A percentile compares a stretch with the other conserved stretches of the same genome.
phyloP scores from a whole-genome alignment of 176 grass and related monocot genomes.

The Triticum aestivum region DNA sequence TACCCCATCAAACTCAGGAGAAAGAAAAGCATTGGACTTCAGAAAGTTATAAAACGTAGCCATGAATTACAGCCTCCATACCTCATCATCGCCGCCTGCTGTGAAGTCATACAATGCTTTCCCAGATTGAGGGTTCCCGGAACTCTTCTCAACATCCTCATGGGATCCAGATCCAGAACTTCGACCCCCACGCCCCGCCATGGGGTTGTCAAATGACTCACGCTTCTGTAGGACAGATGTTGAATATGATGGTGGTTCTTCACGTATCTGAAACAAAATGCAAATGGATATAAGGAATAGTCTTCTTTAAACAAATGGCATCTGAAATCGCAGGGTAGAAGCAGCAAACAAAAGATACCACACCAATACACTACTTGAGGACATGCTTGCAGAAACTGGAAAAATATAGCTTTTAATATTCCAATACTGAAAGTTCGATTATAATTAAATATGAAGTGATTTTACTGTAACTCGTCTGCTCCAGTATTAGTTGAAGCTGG shows the following conservation, averaged over 20 bases:
- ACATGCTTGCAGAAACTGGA: constrained; percentile 26
- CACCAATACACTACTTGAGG: constrained; percentile 35
- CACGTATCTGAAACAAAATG: constrained; percentile 67
- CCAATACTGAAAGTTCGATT: background rate
- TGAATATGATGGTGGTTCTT: constrained; percentile 90
- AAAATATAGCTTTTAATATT: background rate
- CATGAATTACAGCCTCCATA: constrained; percentile 34
- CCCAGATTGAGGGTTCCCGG: constrained; percentile 85
- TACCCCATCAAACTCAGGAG: background rate
- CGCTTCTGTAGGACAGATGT: constrained; percentile 59
- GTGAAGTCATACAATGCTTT: constrained; percentile 97
- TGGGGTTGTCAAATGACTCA: constrained; percentile 88
- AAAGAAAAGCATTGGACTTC: background rate
- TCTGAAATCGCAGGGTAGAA: constrained; percentile 1
- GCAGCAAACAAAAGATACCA: constrained; percentile 24
- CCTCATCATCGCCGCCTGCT: constrained; percentile 97
- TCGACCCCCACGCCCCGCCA: constrained; percentile 56
- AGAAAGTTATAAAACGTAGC: background rate
- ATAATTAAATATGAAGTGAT: constrained; percentile 10
- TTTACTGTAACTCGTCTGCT: background rate
- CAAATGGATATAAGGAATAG: constrained; percentile 6
- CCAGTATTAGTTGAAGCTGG: background rate
- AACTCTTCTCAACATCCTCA: constrained; percentile 62
- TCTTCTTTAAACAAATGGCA: constrained; percentile 17
- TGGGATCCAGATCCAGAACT: constrained; percentile 62